Conservation (phyloP, 1,284 basidiomycete genomes). For the Cryptococcus jaspeensis region DNA sequence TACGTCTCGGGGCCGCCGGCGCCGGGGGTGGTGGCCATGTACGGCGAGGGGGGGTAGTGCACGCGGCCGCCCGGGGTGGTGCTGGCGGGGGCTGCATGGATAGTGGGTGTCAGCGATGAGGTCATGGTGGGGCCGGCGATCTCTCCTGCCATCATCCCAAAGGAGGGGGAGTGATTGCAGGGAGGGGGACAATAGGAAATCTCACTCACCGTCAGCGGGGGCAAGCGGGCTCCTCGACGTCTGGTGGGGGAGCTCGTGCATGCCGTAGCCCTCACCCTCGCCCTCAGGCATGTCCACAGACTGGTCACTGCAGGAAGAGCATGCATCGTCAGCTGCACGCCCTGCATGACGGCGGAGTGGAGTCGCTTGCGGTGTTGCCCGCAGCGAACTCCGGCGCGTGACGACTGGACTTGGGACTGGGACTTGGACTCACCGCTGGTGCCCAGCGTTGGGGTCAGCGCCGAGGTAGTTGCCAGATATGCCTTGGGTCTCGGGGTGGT, state of each 20-base stretch:
- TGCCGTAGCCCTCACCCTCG: constrained; percentile 23
- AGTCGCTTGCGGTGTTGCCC: too few species aligned
- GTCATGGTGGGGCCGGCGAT: neutral
- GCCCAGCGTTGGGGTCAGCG: constrained; percentile 10
- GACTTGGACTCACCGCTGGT: constrained; percentile 21
- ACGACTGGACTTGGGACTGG: too few species aligned
- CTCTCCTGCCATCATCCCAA: neutral
- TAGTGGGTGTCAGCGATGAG: too few species aligned
- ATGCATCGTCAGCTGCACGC: neutral
- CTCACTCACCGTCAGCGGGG: constrained; percentile 14
- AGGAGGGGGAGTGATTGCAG: neutral
- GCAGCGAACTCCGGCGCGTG: neutral
- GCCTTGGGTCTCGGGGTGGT: constrained; percentile 12
- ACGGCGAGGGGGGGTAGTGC: constrained; percentile 41
- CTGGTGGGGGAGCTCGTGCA: constrained; percentile 13
- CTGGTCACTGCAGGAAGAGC: constrained; percentile 16
- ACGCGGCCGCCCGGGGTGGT: constrained; percentile 22
- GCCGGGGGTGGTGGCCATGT: constrained; percentile 8
- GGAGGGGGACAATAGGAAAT: neutral
- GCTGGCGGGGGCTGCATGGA: too few species aligned
- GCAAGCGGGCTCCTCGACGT: constrained; percentile 23
- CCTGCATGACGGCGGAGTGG: neutral
- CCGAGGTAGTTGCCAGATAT: constrained; percentile 23
- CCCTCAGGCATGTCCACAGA: constrained; percentile 19
- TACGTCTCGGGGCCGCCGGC: constrained; percentile 18